Evolutionary conservation across 2,329 filamentous ascomycete species (phyloP).

Genomic region (Xylaria sp.): DNA sequence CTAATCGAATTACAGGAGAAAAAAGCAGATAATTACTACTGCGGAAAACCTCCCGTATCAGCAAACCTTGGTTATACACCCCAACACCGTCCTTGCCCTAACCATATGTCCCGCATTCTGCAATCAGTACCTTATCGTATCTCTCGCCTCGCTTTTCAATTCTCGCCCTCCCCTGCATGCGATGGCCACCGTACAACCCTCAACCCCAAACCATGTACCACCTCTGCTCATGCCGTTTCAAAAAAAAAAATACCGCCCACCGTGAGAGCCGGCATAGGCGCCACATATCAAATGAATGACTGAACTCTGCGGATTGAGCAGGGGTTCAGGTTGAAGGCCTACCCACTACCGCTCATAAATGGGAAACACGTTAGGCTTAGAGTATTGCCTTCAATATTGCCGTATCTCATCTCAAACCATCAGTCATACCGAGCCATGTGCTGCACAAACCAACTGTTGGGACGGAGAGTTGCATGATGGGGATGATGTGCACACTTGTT

Average conservation of each 20-base stretch:
- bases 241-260: slow-evolving; percentile 31
- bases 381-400: slow-evolving; percentile 36
- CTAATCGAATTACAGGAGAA: slow-evolving; percentile 20
- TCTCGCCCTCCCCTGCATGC: background rate
- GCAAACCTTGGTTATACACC: slow-evolving; percentile 36
- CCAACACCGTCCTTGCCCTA: slow-evolving; percentile 26
- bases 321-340: slow-evolving; percentile 20
- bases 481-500: slow-evolving; percentile 35
- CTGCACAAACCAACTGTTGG: slow-evolving; percentile 38
- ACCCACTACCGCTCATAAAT: slow-evolving; percentile 35
- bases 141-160: slow-evolving; percentile 21
- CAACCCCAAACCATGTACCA: slow-evolving; percentile 5
- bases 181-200: background rate
- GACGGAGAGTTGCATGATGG: slow-evolving; percentile 30
- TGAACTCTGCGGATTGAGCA: slow-evolving; percentile 26
- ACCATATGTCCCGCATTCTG: slow-evolving; percentile 27
- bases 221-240: slow-evolving; percentile 25
- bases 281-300: slow-evolving; percentile 27
- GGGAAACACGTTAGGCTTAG: slow-evolving; percentile 34
- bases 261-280: slow-evolving; percentile 24
- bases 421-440: slow-evolving; percentile 42
- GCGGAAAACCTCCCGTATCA: slow-evolving; percentile 21
- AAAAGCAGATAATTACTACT: slow-evolving; percentile 29
- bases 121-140: slow-evolving; percentile 5
- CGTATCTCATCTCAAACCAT: slow-evolving; percentile 43